phyloP scores from a whole-genome alignment of 192 early-diverging fungal species.

The Rhizoclosmatium globosum region DNA sequence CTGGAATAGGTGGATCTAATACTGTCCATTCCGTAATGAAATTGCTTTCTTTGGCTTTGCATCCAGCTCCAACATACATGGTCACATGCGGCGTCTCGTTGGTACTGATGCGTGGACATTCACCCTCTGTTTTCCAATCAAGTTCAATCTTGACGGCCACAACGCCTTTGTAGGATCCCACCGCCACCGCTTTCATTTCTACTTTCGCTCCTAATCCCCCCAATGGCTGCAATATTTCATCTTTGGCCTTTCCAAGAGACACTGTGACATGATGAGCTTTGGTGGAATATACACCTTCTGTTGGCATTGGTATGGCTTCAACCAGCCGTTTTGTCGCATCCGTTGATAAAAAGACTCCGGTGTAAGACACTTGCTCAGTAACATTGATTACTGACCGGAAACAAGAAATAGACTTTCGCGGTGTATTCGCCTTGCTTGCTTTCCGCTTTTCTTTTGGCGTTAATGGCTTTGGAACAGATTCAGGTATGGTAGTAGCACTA shows the following conservation, averaged over 20 bases:
- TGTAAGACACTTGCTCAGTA: slow-evolving; percentile 47
- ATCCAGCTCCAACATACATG: slow-evolving; percentile 33
- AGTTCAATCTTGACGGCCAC: slow-evolving; percentile 48
- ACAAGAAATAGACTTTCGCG: slow-evolving; percentile 39
- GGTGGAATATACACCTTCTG: slow-evolving; percentile 8
- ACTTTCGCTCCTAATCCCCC: slow-evolving; percentile 44
- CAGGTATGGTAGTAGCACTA: neutral
- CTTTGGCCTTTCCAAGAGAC: slow-evolving; percentile 37
- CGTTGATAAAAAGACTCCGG: slow-evolving; percentile 44
- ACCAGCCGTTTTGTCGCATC: slow-evolving; percentile 17
- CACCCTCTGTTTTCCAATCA: neutral
- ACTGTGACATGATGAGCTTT: slow-evolving; percentile 54
- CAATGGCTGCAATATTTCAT: slow-evolving; percentile 38
- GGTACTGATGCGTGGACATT: slow-evolving; percentile 28
- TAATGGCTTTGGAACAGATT: neutral
- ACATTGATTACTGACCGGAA: slow-evolving; percentile 49
- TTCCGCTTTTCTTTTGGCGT: neutral
- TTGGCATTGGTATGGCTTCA: slow-evolving; percentile 30
- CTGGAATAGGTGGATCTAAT: slow-evolving; percentile 20
- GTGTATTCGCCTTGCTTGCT: neutral
- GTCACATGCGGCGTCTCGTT: slow-evolving; percentile 56
- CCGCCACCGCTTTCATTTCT: slow-evolving; percentile 26
- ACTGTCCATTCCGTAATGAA: slow-evolving; percentile 47
- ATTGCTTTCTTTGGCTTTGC: slow-evolving; percentile 41
- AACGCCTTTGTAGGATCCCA: slow-evolving; percentile 39